Conservation (phyloP, 345 rosid species). For the Murraya koenigii region DNA sequence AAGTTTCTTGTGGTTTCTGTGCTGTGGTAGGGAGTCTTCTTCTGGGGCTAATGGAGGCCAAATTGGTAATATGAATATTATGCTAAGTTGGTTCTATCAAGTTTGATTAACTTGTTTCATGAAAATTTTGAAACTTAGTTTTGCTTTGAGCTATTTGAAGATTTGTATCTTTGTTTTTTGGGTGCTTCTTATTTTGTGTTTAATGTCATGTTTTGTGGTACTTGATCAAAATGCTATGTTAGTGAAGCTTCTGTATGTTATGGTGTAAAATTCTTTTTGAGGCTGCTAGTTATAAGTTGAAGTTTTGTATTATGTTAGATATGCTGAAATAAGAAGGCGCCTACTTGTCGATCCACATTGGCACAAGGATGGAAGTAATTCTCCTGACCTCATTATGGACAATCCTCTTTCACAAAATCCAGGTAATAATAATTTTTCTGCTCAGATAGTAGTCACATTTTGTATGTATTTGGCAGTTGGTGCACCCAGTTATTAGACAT, state of each 20-base stretch:
- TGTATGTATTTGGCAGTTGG: neutral
- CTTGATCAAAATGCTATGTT: neutral
- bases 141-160: neutral
- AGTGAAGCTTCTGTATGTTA: neutral
- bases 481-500: neutral
- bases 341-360: slow-evolving; percentile 79
- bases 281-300: neutral
- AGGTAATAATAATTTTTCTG: slow-evolving; percentile 43
- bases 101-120: neutral
- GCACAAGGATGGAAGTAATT: slow-evolving; percentile 52
- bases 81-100: neutral
- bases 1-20: neutral
- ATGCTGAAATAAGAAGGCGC: slow-evolving; percentile 76
- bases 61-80: neutral
- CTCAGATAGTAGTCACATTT: neutral
- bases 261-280: neutral
- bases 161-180: neutral
- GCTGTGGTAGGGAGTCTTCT: neutral
- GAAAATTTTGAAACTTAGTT: neutral
- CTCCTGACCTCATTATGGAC: slow-evolving; percentile 72
- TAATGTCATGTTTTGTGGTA: neutral
- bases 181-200: neutral
- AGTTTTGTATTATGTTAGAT: slow-evolving; percentile 39
- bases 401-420: slow-evolving; percentile 97
- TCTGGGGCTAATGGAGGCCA: neutral